phyloP scores from a whole-genome alignment of 1,284 basidiomycete genomes.

The Apiotrichum gracile region DNA sequence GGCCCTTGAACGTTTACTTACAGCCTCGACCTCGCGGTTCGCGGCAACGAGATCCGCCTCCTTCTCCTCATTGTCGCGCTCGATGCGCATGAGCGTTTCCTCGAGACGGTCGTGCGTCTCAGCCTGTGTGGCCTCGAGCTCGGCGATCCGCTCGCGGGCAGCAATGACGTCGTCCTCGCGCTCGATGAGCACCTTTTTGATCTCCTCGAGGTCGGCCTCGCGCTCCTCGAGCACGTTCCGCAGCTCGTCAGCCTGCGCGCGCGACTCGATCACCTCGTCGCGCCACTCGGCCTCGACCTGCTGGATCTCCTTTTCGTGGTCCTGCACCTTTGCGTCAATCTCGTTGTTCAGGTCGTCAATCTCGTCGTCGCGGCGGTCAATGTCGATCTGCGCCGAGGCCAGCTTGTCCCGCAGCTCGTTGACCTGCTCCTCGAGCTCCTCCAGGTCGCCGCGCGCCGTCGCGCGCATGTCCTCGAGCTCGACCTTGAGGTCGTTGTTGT shows the following conservation, averaged over 20 bases:
- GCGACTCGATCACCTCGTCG: slow-evolving; percentile 40
- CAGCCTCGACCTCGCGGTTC: slow-evolving; percentile 66
- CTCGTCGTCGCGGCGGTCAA: slow-evolving; percentile 45
- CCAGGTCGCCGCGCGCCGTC: slow-evolving; percentile 17
- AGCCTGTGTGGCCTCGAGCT: slow-evolving; percentile 37
- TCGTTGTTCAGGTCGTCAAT: slow-evolving; percentile 47
- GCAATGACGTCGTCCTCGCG: slow-evolving; percentile 34
- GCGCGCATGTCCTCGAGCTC: slow-evolving; percentile 25
- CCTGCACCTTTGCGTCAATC: slow-evolving; percentile 39
- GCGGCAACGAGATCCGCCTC: slow-evolving; percentile 50
- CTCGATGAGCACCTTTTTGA: slow-evolving; percentile 29
- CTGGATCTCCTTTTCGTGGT: slow-evolving; percentile 41
- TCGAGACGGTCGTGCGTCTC: slow-evolving; percentile 42
- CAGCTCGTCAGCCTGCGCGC: slow-evolving; percentile 42
- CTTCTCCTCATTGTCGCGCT: slow-evolving; percentile 42
- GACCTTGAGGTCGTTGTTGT: slow-evolving; percentile 30
- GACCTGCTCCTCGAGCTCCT: slow-evolving; percentile 42
- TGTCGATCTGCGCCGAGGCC: slow-evolving; percentile 41
- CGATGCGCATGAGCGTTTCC: slow-evolving; percentile 40
- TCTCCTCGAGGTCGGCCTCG: slow-evolving; percentile 37
- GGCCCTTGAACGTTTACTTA: slow-evolving; percentile 14
- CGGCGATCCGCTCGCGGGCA: slow-evolving; percentile 31
- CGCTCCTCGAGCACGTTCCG: slow-evolving; percentile 40
- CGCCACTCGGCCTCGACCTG: slow-evolving; percentile 44
- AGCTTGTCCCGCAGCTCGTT: slow-evolving; percentile 45